Evolutionary conservation across 331 rosid species (phyloP), one percentile per base, ranked within the genome.

Genomic region (Quercus phellos): DNA sequence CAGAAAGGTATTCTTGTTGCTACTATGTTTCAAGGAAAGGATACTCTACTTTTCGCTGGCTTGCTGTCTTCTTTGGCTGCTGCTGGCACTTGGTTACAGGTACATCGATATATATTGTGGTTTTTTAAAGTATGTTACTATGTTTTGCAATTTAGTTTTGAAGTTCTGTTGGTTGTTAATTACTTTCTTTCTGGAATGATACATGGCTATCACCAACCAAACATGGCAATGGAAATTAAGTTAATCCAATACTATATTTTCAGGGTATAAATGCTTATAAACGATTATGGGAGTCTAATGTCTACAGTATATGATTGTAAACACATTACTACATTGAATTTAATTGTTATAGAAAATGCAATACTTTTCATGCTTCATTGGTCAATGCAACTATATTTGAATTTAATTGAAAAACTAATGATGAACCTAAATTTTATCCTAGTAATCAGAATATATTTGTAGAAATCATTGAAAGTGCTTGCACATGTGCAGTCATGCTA

Each of bases 71-170:
- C 99, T 38, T 94, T 94, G 68, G 99, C 97, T 74, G 97, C 98
- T n/a, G 97, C 99, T 75, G 99, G 99, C 64, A 85, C 99, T 80
- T 94, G 99, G 99, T 84, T 94, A 55, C 98, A 94, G 96, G 98
- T 94, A 83, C 46, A 27, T 70, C 2, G 38, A 46, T 46, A 12
- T 46, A 12, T 46, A 46, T 46, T 46, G 53, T 46, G 17, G 53
- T 46, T 46, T 46, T 46, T 12, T 13, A 46, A 2, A 46, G 53
- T 46, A 10, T 46, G 14, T 11, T 46, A 9, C 16, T 11, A 0
- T 46, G 13, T 46, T 46, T 46, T 12, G 4, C 35, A 27, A 61
- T 27, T 12, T 32, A 27, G 68, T 22, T 27, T 18, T 2, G 68
- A 61, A 12, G 68, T 0, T 22, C 19, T 66, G 35, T 18, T 34